Conservation (phyloP, 2,329 filamentous ascomycete genomes). For the Calonectria pauciramosa region DNA sequence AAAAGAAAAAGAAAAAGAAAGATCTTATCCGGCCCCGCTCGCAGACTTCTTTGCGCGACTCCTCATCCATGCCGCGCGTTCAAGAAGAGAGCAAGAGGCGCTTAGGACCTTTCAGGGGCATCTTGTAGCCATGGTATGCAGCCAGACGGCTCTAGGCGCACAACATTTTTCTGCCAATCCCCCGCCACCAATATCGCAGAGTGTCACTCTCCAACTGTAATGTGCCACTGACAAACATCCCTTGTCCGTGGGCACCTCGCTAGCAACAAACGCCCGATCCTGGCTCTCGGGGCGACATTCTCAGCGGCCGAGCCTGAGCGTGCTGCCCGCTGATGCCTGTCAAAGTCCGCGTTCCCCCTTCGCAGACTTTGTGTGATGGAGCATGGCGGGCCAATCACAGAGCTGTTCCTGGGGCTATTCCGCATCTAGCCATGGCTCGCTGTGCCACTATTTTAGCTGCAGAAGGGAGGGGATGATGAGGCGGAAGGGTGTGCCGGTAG, state of each 20-base stretch:
- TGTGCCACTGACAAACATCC: conserved; percentile 1
- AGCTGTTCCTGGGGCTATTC: conserved; percentile 56
- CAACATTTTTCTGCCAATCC: background rate
- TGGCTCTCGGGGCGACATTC: conserved; percentile 28
- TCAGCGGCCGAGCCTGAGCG: conserved; percentile 22
- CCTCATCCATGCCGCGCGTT: conserved; percentile 28
- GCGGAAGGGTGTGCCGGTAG: conserved; percentile 31
- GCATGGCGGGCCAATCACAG: conserved; percentile 57
- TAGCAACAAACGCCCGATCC: conserved; percentile 16
- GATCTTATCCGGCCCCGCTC: conserved; percentile 3
- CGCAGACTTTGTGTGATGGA: conserved; percentile 27
- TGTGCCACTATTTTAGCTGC: conserved; percentile 30
- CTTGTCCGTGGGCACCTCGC: conserved; percentile 1
- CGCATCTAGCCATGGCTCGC: conserved; percentile 27
- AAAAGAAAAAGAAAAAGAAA: background rate
- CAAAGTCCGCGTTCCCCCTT: conserved; percentile 17
- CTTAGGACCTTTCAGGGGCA: conserved; percentile 1
- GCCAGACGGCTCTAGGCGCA: background rate
- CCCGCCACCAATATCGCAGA: conserved; percentile 7
- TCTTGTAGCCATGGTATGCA: conserved; percentile 4
- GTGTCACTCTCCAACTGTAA: conserved; percentile 3
- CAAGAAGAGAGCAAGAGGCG: conserved; percentile 7
- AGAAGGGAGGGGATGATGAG: conserved; percentile 21
- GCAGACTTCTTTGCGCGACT: background rate
- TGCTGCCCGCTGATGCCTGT: conserved; percentile 13